These are phyloP conservation scores for Lachnellula cervina DNA, from an alignment of 2,329 filamentous ascomycete species.

Conservation along the genomic window DNA sequence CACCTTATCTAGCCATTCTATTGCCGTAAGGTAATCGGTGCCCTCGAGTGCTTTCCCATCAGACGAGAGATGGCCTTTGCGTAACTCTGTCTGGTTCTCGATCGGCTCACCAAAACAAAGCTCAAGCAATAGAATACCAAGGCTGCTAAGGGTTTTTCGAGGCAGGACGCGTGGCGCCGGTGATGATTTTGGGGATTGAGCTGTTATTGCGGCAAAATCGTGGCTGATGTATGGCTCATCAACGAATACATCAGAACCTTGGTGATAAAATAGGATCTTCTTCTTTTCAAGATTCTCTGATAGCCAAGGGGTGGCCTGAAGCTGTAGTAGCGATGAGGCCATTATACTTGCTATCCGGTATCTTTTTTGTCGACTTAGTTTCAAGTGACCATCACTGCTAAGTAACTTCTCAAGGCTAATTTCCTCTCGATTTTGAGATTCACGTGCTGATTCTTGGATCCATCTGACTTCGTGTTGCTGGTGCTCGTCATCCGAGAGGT, in stretches of 20 bases:
- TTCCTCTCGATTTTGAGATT: not conserved
- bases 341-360: constrained; percentile 22
- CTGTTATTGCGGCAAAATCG: constrained; percentile 6
- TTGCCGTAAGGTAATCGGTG: constrained; percentile 19
- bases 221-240: constrained; percentile 20
- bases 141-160: constrained; percentile 12
- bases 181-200: not conserved
- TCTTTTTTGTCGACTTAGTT: constrained; percentile 17
- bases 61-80: constrained; percentile 8
- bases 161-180: not conserved
- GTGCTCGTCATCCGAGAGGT: constrained; percentile 14
- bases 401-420: constrained; percentile 20
- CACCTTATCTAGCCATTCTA: constrained; percentile 20
- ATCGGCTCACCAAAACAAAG: constrained; percentile 25
- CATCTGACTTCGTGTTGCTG: constrained; percentile 6
- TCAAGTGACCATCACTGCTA: not conserved
- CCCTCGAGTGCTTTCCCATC: constrained; percentile 13
- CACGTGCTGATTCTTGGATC: not conserved
- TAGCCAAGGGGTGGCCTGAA: constrained; percentile 25
- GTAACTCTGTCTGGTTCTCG: constrained; percentile 14
- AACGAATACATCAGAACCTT: constrained; percentile 7
- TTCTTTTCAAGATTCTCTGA: constrained; percentile 17
- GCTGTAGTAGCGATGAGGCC: constrained; percentile 22
- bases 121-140: constrained; percentile 26
- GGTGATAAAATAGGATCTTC: constrained; percentile 21